Conservation (phyloP, 768 basidiomycete species). For the Mycena vulgaris region DNA sequence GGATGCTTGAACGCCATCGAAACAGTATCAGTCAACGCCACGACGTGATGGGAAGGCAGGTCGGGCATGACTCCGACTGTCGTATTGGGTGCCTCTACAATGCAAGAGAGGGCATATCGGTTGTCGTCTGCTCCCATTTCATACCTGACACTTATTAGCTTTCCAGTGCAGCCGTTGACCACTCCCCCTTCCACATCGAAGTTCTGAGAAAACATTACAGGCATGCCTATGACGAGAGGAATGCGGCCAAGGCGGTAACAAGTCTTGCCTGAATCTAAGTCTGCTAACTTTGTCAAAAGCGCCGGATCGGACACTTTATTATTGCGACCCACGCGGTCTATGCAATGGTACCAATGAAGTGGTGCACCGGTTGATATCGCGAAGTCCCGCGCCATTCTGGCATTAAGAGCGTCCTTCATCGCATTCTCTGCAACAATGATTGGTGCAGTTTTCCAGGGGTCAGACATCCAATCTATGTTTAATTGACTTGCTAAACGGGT, state of each 20-base stretch:
- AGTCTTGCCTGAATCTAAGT: no score
- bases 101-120: conserved; percentile 38
- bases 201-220: conserved; percentile 46
- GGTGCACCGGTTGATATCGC: neutral
- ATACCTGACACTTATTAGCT: conserved; percentile 36
- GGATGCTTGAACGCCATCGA: conserved; percentile 4
- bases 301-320: neutral
- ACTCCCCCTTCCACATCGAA: conserved; percentile 45
- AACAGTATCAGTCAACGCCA: conserved; percentile 32
- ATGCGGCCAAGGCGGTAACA: no score
- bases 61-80: conserved; percentile 22
- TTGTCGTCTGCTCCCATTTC: conserved; percentile 29
- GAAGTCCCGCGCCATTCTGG: neutral
- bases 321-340: neutral
- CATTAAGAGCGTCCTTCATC: conserved; percentile 4
- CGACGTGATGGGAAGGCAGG: conserved; percentile 34
- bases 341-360: no score
- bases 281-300: neutral
- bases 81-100: conserved; percentile 18
- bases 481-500: conserved; percentile 13
- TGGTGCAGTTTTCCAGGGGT: conserved; percentile 19
- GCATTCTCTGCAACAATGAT: conserved; percentile 3
- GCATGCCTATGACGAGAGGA: no score
- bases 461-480: neutral
- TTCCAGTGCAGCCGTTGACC: conserved; percentile 45